Conservation (phyloP, 345 rosid species). For the Aurinia saxatilis region DNA sequence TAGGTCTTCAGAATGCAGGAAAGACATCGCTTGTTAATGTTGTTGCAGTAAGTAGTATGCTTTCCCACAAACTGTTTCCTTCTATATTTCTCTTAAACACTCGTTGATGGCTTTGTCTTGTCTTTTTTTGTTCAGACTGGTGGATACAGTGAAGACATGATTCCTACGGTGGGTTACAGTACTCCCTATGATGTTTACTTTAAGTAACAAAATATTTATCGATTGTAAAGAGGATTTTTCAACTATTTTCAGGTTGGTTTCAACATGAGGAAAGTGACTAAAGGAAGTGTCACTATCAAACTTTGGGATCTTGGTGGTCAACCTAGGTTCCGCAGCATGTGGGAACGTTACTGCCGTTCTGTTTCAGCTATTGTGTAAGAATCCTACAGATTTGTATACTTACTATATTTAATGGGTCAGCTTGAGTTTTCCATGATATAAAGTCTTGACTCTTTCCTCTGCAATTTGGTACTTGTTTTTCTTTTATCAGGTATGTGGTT, state of each 20-base stretch:
- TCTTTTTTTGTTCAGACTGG: constrained; percentile 50
- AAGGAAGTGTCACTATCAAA: constrained; percentile 90
- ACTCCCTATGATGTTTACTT: constrained; percentile 1
- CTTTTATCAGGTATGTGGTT: constrained; percentile 56
- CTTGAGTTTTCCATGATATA: background rate
- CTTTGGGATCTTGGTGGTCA: constrained; percentile 98
- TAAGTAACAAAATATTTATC: background rate
- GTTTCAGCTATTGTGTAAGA: constrained; percentile 84
- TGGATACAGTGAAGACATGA: constrained; percentile 90
- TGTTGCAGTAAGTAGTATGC: constrained; percentile 57
- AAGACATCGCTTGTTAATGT: constrained; percentile 83
- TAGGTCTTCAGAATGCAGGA: constrained; percentile 87
- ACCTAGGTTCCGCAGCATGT: constrained; percentile 95
- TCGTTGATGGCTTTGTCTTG: constrained; percentile 19
- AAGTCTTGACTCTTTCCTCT: background rate
- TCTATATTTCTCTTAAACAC: background rate
- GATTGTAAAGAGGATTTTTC: background rate
- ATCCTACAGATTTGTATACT: background rate
- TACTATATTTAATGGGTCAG: background rate
- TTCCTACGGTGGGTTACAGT: constrained; percentile 54
- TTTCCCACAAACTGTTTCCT: background rate
- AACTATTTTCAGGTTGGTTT: constrained; percentile 64
- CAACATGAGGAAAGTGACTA: constrained; percentile 94
- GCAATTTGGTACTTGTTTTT: background rate
- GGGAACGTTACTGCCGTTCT: constrained; percentile 91